A percentile compares a stretch with the other conserved stretches of the same genome.
phyloP scores from a whole-genome alignment of 805 yeast genomes.

The Cyberlindnera japonica region DNA sequence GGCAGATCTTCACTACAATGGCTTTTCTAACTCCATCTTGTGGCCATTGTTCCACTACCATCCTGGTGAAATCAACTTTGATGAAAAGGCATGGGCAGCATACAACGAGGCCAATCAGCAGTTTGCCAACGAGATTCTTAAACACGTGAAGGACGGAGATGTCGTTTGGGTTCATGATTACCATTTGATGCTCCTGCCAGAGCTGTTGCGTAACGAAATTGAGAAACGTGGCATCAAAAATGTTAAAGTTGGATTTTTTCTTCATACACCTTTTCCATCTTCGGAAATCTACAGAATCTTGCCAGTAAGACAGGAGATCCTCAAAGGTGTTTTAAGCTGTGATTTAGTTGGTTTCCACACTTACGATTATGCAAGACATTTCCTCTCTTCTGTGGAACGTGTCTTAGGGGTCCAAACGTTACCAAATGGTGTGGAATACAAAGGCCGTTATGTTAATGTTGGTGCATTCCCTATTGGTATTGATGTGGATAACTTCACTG shows the following conservation, averaged over 20 bases:
- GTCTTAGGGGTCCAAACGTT: slow-evolving; percentile 77
- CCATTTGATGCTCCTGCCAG: slow-evolving; percentile 92
- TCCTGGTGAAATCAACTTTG: slow-evolving; percentile 98
- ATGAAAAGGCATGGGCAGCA: slow-evolving; percentile 97
- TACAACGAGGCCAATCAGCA: slow-evolving; percentile 86
- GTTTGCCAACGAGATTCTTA: slow-evolving; percentile 73
- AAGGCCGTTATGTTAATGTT: slow-evolving; percentile 72
- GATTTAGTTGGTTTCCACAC: slow-evolving; percentile 97
- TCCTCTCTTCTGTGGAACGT: slow-evolving; percentile 82
- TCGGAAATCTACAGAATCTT: slow-evolving; percentile 92
- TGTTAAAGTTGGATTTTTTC: slow-evolving; percentile 84
- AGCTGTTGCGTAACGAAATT: slow-evolving; percentile 68
- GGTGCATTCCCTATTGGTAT: slow-evolving; percentile 99
- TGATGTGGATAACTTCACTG: slow-evolving; percentile 86
- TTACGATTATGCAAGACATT: slow-evolving; percentile 97
- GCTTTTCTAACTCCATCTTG: slow-evolving; percentile 87
- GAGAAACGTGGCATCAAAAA: slow-evolving; percentile 42
- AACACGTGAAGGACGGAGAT: slow-evolving; percentile 74
- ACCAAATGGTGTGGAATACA: slow-evolving; percentile 85
- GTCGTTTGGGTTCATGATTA: slow-evolving; percentile 98
- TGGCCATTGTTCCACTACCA: slow-evolving; percentile 99
- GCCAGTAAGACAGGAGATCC: slow-evolving; percentile 91
- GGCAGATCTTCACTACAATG: slow-evolving; percentile 95
- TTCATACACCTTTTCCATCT: slow-evolving; percentile 98
- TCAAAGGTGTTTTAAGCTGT: slow-evolving; percentile 89